These are phyloP conservation scores for Polychaeton citri DNA, from an alignment of 2,329 filamentous ascomycete species.

Conservation along the genomic window DNA sequence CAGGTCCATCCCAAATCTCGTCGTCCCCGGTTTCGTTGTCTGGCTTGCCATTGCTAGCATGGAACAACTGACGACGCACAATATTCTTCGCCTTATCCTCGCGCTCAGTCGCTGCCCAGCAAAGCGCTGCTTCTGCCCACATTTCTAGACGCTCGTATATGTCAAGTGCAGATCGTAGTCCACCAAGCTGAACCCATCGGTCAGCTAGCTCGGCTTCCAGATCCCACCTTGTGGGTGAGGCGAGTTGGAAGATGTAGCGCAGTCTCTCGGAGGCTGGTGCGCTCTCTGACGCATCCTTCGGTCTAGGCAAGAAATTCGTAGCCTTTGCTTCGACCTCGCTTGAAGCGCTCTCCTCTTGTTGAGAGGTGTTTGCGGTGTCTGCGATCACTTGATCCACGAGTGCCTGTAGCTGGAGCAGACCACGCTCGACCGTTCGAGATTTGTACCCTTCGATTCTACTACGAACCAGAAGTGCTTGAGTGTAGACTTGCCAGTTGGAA, in stretches of 20 bases:
- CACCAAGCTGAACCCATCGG: conserved; percentile 83
- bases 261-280: conserved; percentile 66
- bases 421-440: conserved; percentile 76
- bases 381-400: conserved; percentile 91
- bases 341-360: conserved; percentile 2
- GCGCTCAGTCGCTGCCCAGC: conserved; percentile 63
- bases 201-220: conserved; percentile 85
- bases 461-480: conserved; percentile 77
- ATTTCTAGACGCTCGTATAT: conserved; percentile 89
- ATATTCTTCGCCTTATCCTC: conserved; percentile 73
- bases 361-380: conserved; percentile 47
- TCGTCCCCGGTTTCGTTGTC: conserved; percentile 23
- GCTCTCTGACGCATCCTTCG: conserved; percentile 56
- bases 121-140: conserved; percentile 91
- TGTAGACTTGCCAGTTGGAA: conserved; percentile 97
- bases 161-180: conserved; percentile 76
- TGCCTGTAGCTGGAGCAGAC: conserved; percentile 83
- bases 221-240: conserved; percentile 80
- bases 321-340: conserved; percentile 30
- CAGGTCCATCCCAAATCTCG: conserved; percentile 50
- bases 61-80: conserved; percentile 66
- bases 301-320: conserved; percentile 67
- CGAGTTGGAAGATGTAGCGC: conserved; percentile 70
- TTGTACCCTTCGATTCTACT: conserved; percentile 81
- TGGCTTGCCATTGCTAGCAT: conserved; percentile 38